These are phyloP conservation scores for Fusarium illudens DNA, from an alignment of 2,329 filamentous ascomycete species.

Conservation along the genomic window DNA sequence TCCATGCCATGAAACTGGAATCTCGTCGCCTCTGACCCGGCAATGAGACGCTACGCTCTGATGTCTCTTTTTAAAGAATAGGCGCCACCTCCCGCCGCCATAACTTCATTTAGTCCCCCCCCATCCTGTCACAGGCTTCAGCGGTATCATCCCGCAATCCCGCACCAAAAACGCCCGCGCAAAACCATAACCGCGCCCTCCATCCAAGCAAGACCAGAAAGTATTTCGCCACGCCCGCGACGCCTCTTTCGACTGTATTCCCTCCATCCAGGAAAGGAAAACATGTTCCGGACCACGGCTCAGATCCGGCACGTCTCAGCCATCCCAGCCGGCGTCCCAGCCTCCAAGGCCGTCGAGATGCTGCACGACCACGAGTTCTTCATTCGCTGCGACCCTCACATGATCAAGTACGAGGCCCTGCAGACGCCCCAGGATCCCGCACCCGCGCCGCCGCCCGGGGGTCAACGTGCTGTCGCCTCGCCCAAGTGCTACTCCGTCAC, in stretches of 20 bases:
- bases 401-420: slow-evolving; percentile 53
- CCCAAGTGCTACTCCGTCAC: slow-evolving; percentile 58
- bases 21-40: background rate
- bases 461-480: slow-evolving; percentile 36
- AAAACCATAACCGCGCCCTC: background rate
- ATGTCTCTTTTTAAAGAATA: slow-evolving; percentile 1
- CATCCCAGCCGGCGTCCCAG: slow-evolving; percentile 51
- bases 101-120: background rate
- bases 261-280: slow-evolving; percentile 26
- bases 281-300: slow-evolving; percentile 56
- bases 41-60: background rate
- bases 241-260: background rate
- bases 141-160: background rate
- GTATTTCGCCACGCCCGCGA: background rate
- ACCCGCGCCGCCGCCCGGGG: slow-evolving; percentile 43
- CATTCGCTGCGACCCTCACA: slow-evolving; percentile 62
- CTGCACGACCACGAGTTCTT: slow-evolving; percentile 63
- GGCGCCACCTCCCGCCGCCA: slow-evolving; percentile 8
- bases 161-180: background rate
- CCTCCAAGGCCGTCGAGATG: slow-evolving; percentile 51
- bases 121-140: background rate
- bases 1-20: background rate
- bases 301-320: slow-evolving; percentile 53
- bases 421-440: slow-evolving; percentile 40
- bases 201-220: background rate